Conservation (phyloP, 345 rosid genomes). For the Conringia planisiliqua region DNA sequence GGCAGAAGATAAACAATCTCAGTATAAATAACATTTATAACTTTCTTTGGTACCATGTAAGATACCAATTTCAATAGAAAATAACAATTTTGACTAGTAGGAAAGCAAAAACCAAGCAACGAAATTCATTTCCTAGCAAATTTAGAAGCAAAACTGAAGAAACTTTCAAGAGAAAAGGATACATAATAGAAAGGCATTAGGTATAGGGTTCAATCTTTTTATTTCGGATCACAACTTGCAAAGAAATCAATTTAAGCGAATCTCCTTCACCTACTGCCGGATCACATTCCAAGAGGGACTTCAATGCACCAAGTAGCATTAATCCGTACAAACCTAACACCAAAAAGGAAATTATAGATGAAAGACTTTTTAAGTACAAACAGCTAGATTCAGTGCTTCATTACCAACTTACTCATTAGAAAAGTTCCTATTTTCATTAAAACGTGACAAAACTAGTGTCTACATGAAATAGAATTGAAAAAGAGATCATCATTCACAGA, state of each 20-base stretch:
- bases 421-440: background rate
- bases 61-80: background rate
- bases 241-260: background rate
- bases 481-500: background rate
- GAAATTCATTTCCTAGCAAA: background rate
- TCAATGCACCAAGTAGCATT: slow-evolving; percentile 11
- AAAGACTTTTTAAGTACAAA: slow-evolving; percentile 18
- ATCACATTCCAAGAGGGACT: slow-evolving; percentile 13
- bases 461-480: slow-evolving; percentile 6
- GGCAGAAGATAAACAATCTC: background rate
- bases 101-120: background rate
- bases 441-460: background rate
- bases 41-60: background rate
- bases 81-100: background rate
- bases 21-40: background rate
- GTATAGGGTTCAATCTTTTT: slow-evolving; percentile 14
- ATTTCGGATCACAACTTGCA: background rate
- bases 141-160: background rate
- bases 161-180: background rate
- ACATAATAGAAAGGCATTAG: slow-evolving; percentile 4
- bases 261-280: background rate
- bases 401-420: slow-evolving; percentile 14
- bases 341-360: slow-evolving; percentile 18
- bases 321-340: slow-evolving; percentile 31
- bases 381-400: slow-evolving; percentile 17